Conservation (phyloP, 225 moss, liverwort and hornwort genomes). For the Pseudisothecium myosuroides region DNA sequence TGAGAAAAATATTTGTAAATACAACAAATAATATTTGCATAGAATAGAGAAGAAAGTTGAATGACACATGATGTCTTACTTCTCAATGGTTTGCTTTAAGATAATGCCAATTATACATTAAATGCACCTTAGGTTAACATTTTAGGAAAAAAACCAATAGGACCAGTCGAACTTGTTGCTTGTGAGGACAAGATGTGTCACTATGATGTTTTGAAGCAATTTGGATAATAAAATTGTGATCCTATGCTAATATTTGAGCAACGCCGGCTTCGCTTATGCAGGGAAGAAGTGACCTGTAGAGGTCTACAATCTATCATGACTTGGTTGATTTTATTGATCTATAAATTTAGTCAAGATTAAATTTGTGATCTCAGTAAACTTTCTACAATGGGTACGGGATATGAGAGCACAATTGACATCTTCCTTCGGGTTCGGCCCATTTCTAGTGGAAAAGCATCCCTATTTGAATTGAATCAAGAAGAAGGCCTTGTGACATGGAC, state of each 20-base stretch:
- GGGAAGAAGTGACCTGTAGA: not conserved
- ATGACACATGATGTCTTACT: not conserved
- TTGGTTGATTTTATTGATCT: not conserved
- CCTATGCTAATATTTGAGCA: not conserved
- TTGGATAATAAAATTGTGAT: not conserved
- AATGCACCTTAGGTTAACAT: not conserved
- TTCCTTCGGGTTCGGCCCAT: constrained; percentile 38
- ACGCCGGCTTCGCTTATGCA: not conserved
- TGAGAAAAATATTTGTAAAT: not conserved
- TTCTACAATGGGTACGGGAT: constrained; percentile 3
- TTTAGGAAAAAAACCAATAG: not conserved
- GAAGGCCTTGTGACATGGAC: constrained; percentile 40
- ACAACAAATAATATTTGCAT: not conserved
- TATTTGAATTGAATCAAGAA: constrained; percentile 27
- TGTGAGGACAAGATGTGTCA: not conserved
- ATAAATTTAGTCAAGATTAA: not conserved
- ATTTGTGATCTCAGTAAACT: not conserved
- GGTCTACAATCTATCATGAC: not conserved
- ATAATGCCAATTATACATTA: no score
- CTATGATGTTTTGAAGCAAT: not conserved
- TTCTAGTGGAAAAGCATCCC: constrained; percentile 11
- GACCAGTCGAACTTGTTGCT: not conserved
- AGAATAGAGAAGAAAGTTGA: not conserved
- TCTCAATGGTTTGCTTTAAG: not conserved
- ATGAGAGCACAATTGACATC: constrained; percentile 43